Evolutionary conservation across 2,329 filamentous ascomycete genomes (phyloP).

Genomic region (Aschersonia sp.): DNA sequence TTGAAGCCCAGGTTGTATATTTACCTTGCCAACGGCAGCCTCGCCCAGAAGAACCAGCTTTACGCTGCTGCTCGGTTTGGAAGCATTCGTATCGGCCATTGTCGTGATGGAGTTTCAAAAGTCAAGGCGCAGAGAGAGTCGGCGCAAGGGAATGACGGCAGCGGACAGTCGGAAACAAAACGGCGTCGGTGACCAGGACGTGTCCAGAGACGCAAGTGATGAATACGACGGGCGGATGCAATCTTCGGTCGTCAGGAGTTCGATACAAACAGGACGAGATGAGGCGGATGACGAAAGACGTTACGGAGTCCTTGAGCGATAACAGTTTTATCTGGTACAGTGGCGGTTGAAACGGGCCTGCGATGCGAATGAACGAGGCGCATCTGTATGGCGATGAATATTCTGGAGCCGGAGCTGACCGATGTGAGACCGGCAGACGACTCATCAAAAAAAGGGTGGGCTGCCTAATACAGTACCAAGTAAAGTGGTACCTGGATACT

Average conservation of each 20-base stretch:
- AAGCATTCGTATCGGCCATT: constrained; percentile 42
- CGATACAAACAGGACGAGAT: neutral
- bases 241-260: too few species aligned
- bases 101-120: constrained; percentile 1
- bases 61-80: constrained; percentile 98
- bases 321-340: too few species aligned
- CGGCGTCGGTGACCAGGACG: too few species aligned
- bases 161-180: neutral
- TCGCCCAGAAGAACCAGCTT: constrained; percentile 97
- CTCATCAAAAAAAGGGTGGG: neutral
- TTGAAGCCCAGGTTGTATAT: constrained; percentile 5
- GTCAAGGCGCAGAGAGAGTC: neutral
- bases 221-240: neutral
- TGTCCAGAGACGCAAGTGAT: too few species aligned
- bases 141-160: neutral
- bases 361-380: neutral
- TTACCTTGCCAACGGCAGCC: constrained; percentile 95
- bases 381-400: neutral
- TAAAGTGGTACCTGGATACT: too few species aligned
- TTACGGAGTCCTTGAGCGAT: neutral
- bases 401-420: neutral
- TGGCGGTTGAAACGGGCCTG: too few species aligned
- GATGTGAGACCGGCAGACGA: neutral
- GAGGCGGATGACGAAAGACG: neutral
- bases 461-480: too few species aligned